phyloP scores from a whole-genome alignment of 1,139 yeast species.

The Saccharomyces hybrid region DNA sequence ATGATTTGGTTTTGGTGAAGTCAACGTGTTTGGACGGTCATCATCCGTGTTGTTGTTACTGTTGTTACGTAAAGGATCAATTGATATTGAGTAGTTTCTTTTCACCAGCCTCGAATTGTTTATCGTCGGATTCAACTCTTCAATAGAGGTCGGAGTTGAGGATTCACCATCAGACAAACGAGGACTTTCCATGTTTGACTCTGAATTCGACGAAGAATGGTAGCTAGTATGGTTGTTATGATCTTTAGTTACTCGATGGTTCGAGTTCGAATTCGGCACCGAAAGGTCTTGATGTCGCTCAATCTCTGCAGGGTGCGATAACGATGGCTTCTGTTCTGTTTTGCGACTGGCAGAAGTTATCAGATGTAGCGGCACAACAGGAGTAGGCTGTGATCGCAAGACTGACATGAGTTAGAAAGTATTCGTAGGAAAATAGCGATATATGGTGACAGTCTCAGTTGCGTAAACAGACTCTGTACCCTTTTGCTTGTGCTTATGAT shows the following conservation, averaged over 20 bases:
- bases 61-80: neutral
- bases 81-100: neutral
- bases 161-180: constrained; percentile 17
- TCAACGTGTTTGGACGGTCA: neutral
- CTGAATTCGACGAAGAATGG: constrained; percentile 20
- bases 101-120: neutral
- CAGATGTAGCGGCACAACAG: neutral
- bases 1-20: neutral
- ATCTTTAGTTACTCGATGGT: neutral
- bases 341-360: neutral
- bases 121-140: constrained; percentile 9
- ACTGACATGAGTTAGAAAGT: neutral
- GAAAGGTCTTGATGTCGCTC: neutral
- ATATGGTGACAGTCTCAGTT: neutral
- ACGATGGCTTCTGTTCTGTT: neutral
- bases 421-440: neutral
- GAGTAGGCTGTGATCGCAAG: neutral
- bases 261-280: neutral
- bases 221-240: constrained; percentile 13
- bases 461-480: neutral
- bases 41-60: neutral
- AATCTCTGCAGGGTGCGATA: neutral
- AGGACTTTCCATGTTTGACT: constrained; percentile 19
- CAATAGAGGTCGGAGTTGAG: constrained; percentile 23
- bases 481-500: neutral